Percentiles rank a stretch among this genome's conserved stretches.
Evolutionary conservation across 176 grass and related monocot species (phyloP).

Genomic region (Triticum monococcum): DNA sequence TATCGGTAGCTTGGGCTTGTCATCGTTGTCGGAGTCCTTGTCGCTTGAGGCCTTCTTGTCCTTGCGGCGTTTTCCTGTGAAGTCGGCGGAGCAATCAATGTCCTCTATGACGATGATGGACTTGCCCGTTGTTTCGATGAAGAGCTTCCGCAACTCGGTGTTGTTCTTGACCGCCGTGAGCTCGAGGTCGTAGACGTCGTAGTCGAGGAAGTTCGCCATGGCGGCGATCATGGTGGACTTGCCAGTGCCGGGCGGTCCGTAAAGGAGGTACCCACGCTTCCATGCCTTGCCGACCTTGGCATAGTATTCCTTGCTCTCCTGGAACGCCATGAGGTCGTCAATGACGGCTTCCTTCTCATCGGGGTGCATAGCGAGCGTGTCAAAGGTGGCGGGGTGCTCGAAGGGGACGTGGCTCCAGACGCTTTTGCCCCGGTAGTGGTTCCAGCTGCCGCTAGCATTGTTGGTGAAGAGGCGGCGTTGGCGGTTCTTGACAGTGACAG

Average conservation of each 20-base stretch:
- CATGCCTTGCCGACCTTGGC: background rate
- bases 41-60: background rate
- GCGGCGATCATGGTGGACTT: background rate
- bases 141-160: slow-evolving; percentile 68
- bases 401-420: background rate
- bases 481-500: background rate
- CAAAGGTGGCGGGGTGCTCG: slow-evolving; percentile 53
- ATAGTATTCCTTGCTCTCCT: background rate
- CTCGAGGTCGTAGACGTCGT: background rate
- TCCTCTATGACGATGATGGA: slow-evolving; percentile 70
- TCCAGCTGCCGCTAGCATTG: background rate
- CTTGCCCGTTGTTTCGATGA: slow-evolving; percentile 58
- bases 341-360: background rate
- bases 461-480: slow-evolving; percentile 36
- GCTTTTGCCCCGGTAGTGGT: background rate
- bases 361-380: slow-evolving; percentile 41
- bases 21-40: no score
- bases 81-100: slow-evolving; percentile 61
- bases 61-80: slow-evolving; percentile 43
- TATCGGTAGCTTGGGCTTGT: no score
- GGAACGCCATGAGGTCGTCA: background rate
- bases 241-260: background rate
- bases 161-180: slow-evolving; percentile 32
- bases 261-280: background rate
- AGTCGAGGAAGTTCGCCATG: background rate